Percentiles rank a stretch among this genome's conserved stretches.
Evolutionary conservation across 441 rosid genomes (phyloP).

Genomic region (Viola pubescens): DNA sequence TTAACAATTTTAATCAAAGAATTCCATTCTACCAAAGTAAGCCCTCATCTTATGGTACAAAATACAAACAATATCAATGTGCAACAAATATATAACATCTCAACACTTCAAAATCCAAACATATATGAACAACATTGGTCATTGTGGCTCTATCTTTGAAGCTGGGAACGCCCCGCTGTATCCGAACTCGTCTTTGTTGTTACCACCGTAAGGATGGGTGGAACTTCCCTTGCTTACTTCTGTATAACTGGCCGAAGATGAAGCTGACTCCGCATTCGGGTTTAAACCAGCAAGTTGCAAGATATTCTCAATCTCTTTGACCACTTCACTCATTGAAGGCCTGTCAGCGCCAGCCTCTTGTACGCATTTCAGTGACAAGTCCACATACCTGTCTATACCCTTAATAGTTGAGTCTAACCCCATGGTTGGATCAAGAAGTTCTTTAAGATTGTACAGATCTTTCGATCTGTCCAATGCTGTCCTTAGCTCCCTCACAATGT

Average conservation of each 20-base stretch:
- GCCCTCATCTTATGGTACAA: too few species aligned
- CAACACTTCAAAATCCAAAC: too few species aligned
- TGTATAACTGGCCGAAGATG: not conserved
- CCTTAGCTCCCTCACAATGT: slow-evolving; percentile 55
- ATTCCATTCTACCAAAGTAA: too few species aligned
- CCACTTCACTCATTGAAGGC: slow-evolving; percentile 55
- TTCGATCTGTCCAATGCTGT: slow-evolving; percentile 39
- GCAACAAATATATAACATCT: too few species aligned
- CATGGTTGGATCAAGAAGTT: slow-evolving; percentile 37
- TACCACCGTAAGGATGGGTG: too few species aligned
- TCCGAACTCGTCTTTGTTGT: not conserved
- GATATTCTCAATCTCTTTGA: slow-evolving; percentile 55
- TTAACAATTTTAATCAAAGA: too few species aligned
- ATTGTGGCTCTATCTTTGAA: not conserved
- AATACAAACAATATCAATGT: too few species aligned
- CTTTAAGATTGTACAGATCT: slow-evolving; percentile 38
- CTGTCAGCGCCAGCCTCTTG: slow-evolving; percentile 40
- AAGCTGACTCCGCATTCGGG: slow-evolving; percentile 27
- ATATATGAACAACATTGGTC: not conserved
- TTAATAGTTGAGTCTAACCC: slow-evolving; percentile 22
- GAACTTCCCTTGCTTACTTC: not conserved
- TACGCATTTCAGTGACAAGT: slow-evolving; percentile 46
- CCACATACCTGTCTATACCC: slow-evolving; percentile 47
- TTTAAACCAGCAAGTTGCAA: slow-evolving; percentile 47
- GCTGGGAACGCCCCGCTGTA: slow-evolving; percentile 2